Percentiles rank a stretch among this genome's conserved stretches.
These are phyloP conservation scores for Paramecium tetraurelia DNA, from an alignment of 73 alveolate genomes.

Conservation along the genomic window DNA sequence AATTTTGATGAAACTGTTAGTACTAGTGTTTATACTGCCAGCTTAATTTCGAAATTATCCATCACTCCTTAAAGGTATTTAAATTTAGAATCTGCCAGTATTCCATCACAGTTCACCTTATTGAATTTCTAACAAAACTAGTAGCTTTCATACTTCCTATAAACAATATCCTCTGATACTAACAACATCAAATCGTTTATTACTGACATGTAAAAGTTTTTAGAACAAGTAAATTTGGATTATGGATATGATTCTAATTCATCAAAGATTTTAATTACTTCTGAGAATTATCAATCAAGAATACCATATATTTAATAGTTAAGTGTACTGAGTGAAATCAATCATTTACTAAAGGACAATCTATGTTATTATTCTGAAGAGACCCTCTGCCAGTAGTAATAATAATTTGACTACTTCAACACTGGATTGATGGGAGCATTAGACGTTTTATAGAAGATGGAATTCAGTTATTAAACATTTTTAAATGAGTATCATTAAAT, in stretches of 20 bases:
- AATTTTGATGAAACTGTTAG: neutral
- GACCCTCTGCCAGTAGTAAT: neutral
- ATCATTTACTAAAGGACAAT: slow-evolving; percentile 31
- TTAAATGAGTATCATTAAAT: neutral
- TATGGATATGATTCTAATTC: neutral
- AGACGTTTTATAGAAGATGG: neutral
- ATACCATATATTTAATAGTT: neutral
- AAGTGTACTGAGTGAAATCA: neutral
- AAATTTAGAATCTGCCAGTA: neutral
- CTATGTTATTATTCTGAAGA: neutral
- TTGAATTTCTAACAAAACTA: neutral
- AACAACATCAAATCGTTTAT: neutral
- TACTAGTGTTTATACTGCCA: neutral
- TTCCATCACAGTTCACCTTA: neutral
- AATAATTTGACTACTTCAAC: slow-evolving; percentile 15
- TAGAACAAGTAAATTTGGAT: neutral
- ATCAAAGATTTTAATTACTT: neutral
- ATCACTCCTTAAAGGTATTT: slow-evolving; percentile 21
- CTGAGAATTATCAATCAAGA: neutral
- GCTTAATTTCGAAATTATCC: neutral
- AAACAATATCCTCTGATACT: neutral
- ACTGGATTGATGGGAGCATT: slow-evolving; percentile 28
- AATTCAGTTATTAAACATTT: neutral
- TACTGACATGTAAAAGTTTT: neutral
- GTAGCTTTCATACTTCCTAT: neutral